Percentiles rank a stretch among this genome's conserved stretches.
phyloP scores from a whole-genome alignment of 2,329 filamentous ascomycete species.

The Metarhizium robertsii region DNA sequence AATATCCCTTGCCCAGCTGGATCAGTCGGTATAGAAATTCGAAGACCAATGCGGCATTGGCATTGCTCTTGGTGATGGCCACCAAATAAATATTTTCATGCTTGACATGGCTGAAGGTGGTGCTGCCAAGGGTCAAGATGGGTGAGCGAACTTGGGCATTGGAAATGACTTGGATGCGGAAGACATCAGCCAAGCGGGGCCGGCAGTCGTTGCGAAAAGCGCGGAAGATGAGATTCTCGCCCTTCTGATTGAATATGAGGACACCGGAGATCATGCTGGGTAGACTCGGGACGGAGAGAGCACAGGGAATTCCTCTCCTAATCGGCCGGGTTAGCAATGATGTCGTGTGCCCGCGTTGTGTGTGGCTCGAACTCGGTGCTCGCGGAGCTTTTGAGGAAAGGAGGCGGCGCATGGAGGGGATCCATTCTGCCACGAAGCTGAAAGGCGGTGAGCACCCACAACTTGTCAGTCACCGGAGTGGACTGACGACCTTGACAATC shows the following conservation, averaged over 20 bases:
- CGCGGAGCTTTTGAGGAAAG: neutral
- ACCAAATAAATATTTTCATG: conserved; percentile 99
- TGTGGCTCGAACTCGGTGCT: neutral
- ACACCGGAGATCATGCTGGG: conserved; percentile 87
- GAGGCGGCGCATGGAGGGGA: neutral
- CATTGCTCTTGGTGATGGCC: conserved; percentile 96
- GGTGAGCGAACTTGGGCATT: conserved; percentile 96
- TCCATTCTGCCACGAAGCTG: conserved; percentile 5
- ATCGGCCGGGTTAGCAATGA: neutral
- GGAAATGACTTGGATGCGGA: conserved; percentile 98
- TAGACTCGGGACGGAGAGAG: neutral
- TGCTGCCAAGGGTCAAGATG: conserved; percentile 92
- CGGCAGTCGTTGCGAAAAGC: conserved; percentile 98
- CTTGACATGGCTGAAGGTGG: conserved; percentile 98
- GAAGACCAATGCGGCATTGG: conserved; percentile 95
- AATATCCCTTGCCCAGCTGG: conserved; percentile 85
- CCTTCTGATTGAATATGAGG: conserved; percentile 98
- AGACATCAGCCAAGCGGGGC: conserved; percentile 93
- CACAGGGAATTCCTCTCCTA: neutral
- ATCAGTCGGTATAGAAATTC: conserved; percentile 95
- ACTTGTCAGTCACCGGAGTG: neutral
- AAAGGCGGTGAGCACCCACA: conserved; percentile 6
- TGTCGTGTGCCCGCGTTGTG: neutral
- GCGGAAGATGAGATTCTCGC: conserved; percentile 98
- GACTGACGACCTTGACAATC: neutral